phyloP scores from a whole-genome alignment of 2,329 filamentous ascomycete species.

The Ophiognomonia clavigignenti-juglandacearum region DNA sequence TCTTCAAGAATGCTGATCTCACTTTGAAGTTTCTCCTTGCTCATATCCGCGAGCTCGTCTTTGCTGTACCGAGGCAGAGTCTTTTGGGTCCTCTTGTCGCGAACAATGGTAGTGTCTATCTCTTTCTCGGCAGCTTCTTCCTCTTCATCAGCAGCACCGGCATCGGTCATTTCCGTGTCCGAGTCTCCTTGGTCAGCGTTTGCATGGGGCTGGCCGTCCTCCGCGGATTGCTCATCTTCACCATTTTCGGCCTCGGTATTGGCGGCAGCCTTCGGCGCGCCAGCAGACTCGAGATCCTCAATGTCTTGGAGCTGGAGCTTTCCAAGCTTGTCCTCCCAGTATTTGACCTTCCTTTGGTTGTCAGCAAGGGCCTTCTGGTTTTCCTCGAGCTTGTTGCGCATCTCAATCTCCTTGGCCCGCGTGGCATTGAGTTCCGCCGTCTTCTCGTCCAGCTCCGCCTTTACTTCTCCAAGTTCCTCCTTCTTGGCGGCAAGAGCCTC shows the following conservation, averaged over 20 bases:
- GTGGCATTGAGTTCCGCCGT: conserved; percentile 82
- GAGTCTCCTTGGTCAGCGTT: conserved; percentile 23
- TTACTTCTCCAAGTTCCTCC: conserved; percentile 72
- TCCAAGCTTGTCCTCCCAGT: conserved; percentile 86
- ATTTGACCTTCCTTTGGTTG: conserved; percentile 75
- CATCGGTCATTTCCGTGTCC: conserved; percentile 25
- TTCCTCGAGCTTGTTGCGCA: conserved; percentile 96
- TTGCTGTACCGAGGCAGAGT: conserved; percentile 74
- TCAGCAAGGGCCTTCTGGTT: conserved; percentile 85
- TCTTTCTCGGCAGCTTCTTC: conserved; percentile 22
- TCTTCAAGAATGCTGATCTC: conserved; percentile 60
- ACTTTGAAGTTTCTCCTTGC: conserved; percentile 54
- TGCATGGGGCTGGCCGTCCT: conserved; percentile 18
- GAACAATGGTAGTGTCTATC: conserved; percentile 20
- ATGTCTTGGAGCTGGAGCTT: conserved; percentile 83
- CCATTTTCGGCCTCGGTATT: conserved; percentile 25
- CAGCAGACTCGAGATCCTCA: conserved; percentile 54
- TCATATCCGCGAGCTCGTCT: conserved; percentile 64
- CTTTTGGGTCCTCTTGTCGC: conserved; percentile 34
- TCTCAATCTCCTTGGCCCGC: conserved; percentile 88
- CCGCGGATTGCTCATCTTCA: conserved; percentile 22
- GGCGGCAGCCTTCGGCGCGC: conserved; percentile 23
- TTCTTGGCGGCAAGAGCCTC: conserved; percentile 74
- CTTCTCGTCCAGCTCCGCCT: conserved; percentile 83
- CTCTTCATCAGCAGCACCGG: conserved; percentile 17